Evolutionary conservation across 2,329 filamentous ascomycete genomes (phyloP).

Genomic region (Achaetomium macrosporum): DNA sequence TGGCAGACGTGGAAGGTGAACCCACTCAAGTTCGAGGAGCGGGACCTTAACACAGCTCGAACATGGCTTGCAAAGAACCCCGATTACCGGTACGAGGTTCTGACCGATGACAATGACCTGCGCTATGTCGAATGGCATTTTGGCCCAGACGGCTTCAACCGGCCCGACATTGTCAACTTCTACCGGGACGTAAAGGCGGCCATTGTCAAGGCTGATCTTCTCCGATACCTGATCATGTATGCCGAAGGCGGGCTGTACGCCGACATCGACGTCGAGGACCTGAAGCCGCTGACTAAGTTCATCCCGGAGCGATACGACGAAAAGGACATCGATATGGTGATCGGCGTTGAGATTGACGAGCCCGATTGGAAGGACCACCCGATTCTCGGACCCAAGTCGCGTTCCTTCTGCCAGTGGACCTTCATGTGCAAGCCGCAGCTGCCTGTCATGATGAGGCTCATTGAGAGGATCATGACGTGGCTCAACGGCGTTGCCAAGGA

Average conservation of each 20-base stretch:
- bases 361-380: conserved; percentile 58
- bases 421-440: conserved; percentile 63
- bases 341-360: conserved; percentile 66
- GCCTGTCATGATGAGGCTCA: conserved; percentile 61
- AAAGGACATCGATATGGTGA: conserved; percentile 62
- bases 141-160: conserved; percentile 58
- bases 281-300: conserved; percentile 41
- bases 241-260: conserved; percentile 53
- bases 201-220: conserved; percentile 61
- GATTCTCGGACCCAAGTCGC: conserved; percentile 61
- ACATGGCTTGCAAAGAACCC: conserved; percentile 65
- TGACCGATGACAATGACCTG: conserved; percentile 63
- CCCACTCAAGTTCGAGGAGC: conserved; percentile 59
- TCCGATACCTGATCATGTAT: conserved; percentile 63
- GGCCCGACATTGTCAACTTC: conserved; percentile 58
- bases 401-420: conserved; percentile 71
- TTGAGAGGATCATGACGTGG: conserved; percentile 65
- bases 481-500: conserved; percentile 52
- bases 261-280: conserved; percentile 39
- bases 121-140: conserved; percentile 64
- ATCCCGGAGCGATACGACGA: conserved; percentile 59
- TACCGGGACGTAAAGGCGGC: conserved; percentile 55
- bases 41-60: conserved; percentile 53
- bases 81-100: conserved; percentile 59
- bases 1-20: conserved; percentile 75